Conservation (phyloP, 192 early-diverging fungal species). For the Podochytrium sp. region DNA sequence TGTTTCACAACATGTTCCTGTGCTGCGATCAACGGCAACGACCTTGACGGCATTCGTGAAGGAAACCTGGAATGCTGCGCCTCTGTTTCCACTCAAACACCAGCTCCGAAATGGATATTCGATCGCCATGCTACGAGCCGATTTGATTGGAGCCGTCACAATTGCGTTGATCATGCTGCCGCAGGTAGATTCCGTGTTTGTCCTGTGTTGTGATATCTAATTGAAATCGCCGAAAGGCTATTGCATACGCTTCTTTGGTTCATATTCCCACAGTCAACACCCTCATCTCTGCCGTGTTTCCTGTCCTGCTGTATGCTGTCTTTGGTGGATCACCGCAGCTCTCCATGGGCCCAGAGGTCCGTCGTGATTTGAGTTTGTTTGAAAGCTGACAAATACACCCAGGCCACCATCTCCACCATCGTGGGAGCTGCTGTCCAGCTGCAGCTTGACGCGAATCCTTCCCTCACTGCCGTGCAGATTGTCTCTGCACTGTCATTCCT, state of each 20-base stretch:
- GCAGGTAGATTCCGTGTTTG: too few relatives aligned
- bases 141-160: constrained; percentile 43
- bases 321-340: constrained; percentile 46
- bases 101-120: constrained; percentile 15
- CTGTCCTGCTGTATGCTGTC: constrained; percentile 46
- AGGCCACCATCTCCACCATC: constrained; percentile 19
- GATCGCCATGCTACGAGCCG: neutral
- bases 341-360: constrained; percentile 40
- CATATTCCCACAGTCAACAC: constrained; percentile 34
- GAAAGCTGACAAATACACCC: neutral
- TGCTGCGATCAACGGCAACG: neutral
- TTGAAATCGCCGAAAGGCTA: too few relatives aligned
- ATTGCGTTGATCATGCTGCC: constrained; percentile 44
- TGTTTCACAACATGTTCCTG: neutral
- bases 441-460: constrained; percentile 1
- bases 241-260: constrained; percentile 46
- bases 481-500: constrained; percentile 36
- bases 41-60: neutral
- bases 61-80: neutral
- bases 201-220: too few relatives aligned
- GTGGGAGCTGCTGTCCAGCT: constrained; percentile 11
- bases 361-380: too few relatives aligned
- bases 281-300: constrained; percentile 47
- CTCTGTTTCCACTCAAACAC: neutral
- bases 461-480: constrained; percentile 31